Evolutionary conservation across 306 rosid species (phyloP).

Genomic region (Casuarina cunninghamiana): DNA sequence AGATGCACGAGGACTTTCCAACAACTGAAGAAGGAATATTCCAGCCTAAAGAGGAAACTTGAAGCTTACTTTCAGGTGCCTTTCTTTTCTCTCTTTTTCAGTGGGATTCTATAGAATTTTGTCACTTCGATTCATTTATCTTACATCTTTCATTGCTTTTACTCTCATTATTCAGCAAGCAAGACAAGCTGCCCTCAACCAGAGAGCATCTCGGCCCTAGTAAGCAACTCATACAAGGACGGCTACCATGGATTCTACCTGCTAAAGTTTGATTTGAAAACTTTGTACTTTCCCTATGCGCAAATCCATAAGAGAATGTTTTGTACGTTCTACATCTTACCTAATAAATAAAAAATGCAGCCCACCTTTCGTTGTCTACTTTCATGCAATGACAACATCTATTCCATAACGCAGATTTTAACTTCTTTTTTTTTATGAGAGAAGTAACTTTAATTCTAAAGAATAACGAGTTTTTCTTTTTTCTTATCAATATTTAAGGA

Average conservation of each 20-base stretch:
- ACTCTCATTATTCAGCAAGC: slow-evolving; percentile 42
- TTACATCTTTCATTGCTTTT: background rate
- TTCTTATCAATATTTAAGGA: too few species aligned
- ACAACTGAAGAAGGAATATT: slow-evolving; percentile 79
- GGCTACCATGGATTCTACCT: slow-evolving; percentile 4
- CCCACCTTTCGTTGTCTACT: background rate
- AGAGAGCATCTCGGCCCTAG: slow-evolving; percentile 55
- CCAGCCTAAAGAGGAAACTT: slow-evolving; percentile 73
- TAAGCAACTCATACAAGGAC: slow-evolving; percentile 24
- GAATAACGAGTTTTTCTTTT: too few species aligned
- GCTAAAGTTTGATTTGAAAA: slow-evolving; percentile 26
- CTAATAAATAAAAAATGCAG: background rate
- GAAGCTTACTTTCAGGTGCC: slow-evolving; percentile 91
- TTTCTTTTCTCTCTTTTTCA: background rate
- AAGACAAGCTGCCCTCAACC: slow-evolving; percentile 59
- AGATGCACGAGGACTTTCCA: slow-evolving; percentile 82
- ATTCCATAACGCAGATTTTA: background rate
- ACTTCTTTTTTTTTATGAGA: too few species aligned
- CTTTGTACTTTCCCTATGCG: slow-evolving; percentile 21
- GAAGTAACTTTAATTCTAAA: too few species aligned
- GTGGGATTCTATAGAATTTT: background rate
- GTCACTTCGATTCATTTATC: background rate
- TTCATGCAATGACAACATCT: background rate
- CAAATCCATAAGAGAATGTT: background rate
- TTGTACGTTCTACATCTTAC: background rate